Conservation (phyloP, 2,329 filamentous ascomycete species). For the Aschersonia sp. region DNA sequence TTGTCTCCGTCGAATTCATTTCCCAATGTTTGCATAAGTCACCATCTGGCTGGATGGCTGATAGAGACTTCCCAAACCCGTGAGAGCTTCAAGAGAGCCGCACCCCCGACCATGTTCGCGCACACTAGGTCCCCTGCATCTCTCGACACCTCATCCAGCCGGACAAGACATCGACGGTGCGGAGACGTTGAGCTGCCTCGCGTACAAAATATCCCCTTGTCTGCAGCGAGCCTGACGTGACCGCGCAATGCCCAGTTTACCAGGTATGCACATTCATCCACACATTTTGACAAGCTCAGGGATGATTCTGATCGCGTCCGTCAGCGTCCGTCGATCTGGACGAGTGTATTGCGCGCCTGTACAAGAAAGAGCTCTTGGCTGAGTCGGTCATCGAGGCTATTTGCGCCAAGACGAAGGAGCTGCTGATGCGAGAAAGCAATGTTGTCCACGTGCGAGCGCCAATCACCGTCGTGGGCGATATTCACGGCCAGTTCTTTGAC, state of each 20-base stretch:
- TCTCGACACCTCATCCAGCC: conserved; percentile 12
- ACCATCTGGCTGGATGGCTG: not conserved
- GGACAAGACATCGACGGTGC: no score
- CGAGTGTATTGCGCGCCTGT: conserved; percentile 93
- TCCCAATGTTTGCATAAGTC: not conserved
- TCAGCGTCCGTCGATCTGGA: conserved; percentile 92
- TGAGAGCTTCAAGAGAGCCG: conserved; percentile 1
- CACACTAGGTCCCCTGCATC: conserved; percentile 15
- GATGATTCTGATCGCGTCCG: conserved; percentile 1
- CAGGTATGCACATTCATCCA: conserved; percentile 25
- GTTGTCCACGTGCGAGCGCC: conserved; percentile 93
- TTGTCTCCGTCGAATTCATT: not conserved
- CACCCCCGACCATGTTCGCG: conserved; percentile 25
- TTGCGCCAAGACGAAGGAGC: conserved; percentile 97
- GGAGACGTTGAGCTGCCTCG: no score
- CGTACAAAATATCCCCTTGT: no score
- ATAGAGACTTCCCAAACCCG: conserved; percentile 4
- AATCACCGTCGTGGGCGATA: conserved; percentile 94
- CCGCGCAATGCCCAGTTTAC: conserved; percentile 36
- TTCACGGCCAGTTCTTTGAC: conserved; percentile 98
- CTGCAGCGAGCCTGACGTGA: not conserved
- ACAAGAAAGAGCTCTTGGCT: conserved; percentile 91
- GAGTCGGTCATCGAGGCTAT: conserved; percentile 98
- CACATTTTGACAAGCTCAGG: not conserved
- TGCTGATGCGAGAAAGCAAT: conserved; percentile 99